Base-by-base conservation (phyloP, 208 protist species). In the Vickermania ingenoplastis region DNA sequence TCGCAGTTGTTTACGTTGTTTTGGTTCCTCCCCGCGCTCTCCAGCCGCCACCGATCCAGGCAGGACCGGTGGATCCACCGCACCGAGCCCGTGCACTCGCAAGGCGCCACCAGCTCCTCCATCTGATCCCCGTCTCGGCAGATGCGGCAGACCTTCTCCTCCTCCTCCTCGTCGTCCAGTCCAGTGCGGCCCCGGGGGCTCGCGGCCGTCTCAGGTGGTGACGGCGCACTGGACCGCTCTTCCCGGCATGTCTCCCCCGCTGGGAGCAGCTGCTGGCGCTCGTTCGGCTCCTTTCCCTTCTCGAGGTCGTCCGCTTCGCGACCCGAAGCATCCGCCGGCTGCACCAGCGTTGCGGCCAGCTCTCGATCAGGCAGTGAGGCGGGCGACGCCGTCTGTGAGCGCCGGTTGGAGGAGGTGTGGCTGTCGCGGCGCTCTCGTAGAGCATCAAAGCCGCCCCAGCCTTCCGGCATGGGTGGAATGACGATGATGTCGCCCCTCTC, bases 21-120 rank as follows among this genome's bases (percentile, higher is more conserved):
- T 13, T 78, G 36, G 55, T 87, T 88, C 7, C 78, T 71, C 51
- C 86, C 83, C 2, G 75, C 73, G 60, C 80, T 83, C 66, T 87
- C 79, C 21, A 90, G 25, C 26, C 87, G 75, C 83, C 87, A 94
- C 64, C 63, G 76, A 57, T 91, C 81, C 25, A 94, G 77, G 54
- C 87, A 94, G 27, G 50, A 67, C 53, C 67, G 63, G 67, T 94
- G 87, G 28, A 94, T 75, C 56, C 77, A 94, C 50, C 79, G 81
- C 1, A 89, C 70, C 14, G 81, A 87, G 7, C 87, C 87, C 30
- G 78, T 78, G 59, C 87, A 94, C 21, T 53, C 57, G 45, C 87
- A 94, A 17, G 87, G 87, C 2, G 73, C 61, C 30, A 94, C 77
- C 49, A 94, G 74, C 17, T 62, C 57, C 30, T 85, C 83, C 41